Conservation (phyloP, 805 yeast genomes). For the Teunomyces barrocoloradensis region DNA sequence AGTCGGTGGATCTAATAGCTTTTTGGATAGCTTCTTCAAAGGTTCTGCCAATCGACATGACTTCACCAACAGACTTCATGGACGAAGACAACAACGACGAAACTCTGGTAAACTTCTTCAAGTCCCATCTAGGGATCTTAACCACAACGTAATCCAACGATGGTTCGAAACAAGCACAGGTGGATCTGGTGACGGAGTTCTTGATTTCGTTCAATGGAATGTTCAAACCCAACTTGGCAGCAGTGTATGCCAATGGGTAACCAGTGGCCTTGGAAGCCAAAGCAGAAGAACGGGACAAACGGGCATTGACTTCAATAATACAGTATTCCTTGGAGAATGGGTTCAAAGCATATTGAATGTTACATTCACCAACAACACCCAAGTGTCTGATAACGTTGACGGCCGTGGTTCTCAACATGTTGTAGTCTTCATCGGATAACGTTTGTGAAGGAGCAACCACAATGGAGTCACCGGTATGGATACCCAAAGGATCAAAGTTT, state of each 20-base stretch:
- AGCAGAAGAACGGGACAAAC: constrained; percentile 98
- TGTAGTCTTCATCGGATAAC: constrained; percentile 91
- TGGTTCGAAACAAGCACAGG: constrained; percentile 97
- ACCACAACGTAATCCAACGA: constrained; percentile 95
- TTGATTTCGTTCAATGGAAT: constrained; percentile 87
- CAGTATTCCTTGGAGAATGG: constrained; percentile 94
- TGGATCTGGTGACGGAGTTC: constrained; percentile 89
- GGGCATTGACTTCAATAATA: constrained; percentile 96
- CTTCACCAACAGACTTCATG: constrained; percentile 99
- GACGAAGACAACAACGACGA: constrained; percentile 84
- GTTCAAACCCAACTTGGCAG: constrained; percentile 93
- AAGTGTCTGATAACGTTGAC: constrained; percentile 94
- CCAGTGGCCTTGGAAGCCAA: constrained; percentile 98
- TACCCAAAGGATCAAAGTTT: constrained; percentile 96
- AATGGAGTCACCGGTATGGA: constrained; percentile 98
- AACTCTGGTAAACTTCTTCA: constrained; percentile 91
- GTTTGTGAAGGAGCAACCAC: constrained; percentile 99
- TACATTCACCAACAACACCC: constrained; percentile 99
- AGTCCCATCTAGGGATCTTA: constrained; percentile 98
- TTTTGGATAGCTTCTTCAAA: constrained; percentile 98
- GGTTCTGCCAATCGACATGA: constrained; percentile 95
- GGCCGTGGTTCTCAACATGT: constrained; percentile 97
- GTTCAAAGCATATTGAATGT: constrained; percentile 93
- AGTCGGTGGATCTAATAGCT: constrained; percentile 95
- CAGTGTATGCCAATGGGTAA: constrained; percentile 96